Conservation (phyloP, 441 rosid species). For the Dalechampia spathulata region DNA sequence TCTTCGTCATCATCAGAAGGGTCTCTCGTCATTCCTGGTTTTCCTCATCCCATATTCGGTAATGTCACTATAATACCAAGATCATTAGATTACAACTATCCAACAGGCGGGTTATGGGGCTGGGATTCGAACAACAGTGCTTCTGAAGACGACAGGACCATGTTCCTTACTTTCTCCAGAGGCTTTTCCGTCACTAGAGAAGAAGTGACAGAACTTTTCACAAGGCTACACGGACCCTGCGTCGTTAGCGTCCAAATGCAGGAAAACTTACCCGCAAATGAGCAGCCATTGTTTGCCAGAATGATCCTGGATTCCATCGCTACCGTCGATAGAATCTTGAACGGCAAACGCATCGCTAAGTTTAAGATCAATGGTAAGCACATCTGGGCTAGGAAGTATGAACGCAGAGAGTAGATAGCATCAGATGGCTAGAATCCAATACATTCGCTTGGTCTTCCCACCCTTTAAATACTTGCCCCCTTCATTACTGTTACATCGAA, state of each 20-base stretch:
- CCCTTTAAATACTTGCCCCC: too few species aligned
- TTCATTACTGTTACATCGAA: too few species aligned
- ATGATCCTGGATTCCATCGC: constrained; percentile 30
- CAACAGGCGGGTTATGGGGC: constrained; percentile 38
- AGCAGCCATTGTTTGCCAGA: constrained; percentile 40
- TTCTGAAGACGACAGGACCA: constrained; percentile 47
- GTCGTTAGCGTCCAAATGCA: constrained; percentile 44
- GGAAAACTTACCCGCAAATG: constrained; percentile 9
- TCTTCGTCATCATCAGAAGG: not conserved
- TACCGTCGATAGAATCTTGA: constrained; percentile 41
- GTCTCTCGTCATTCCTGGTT: constrained; percentile 39
- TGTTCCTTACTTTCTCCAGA: constrained; percentile 69
- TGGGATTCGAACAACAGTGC: constrained; percentile 31
- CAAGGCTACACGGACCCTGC: constrained; percentile 20
- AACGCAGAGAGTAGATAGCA: constrained; percentile 28
- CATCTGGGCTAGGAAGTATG: constrained; percentile 67
- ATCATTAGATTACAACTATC: constrained; percentile 12
- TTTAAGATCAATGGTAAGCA: constrained; percentile 49
- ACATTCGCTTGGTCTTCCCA: too few species aligned
- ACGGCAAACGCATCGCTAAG: constrained; percentile 35
- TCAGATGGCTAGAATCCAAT: too few species aligned
- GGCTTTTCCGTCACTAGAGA: constrained; percentile 47
- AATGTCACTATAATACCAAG: constrained; percentile 23
- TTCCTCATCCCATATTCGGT: constrained; percentile 60
- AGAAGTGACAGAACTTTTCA: constrained; percentile 42